Base-by-base conservation (phyloP, 78 protist species). In the Dictyostelium intermedium region DNA sequence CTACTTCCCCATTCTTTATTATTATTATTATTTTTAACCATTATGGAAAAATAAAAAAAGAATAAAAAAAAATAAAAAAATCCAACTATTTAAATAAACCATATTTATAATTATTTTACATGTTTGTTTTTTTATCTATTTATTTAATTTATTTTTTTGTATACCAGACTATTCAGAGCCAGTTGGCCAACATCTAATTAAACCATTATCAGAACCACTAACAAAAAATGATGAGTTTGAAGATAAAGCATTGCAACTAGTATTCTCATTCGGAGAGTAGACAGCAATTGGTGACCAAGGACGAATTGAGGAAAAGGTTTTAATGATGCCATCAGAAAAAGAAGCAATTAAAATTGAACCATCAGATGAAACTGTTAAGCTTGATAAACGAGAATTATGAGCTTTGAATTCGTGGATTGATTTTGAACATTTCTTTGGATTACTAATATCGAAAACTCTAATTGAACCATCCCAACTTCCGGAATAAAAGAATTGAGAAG, bases 391-490 rank as follows among this genome's bases (percentile, higher is more conserved):
- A 20, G 63, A 77, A 25, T 77, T 41, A 41, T 41, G 60, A 18
- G 83, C 83, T 41, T 35, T 35, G 13, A 77, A 32, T 39, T 77
- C 83, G 43, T 41, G 32, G 43, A 77, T 41, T 32, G 60, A n/a
- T 41, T 77, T 77, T 20, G 50, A n/a, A 37, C 25, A 37, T 41
- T 77, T 77, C 74, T 66, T 66, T 66, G n/a, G 74, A 14, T 35
- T 73, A 47, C 47, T n/a, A 10, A 41, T 16, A 41, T 77, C 83
- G 16, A 39, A 77, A 39, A 77, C 35, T 25, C 45, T 77, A 47
- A 77, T 77, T 39, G 25, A 37, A 16, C 83, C 83, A 7, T 77
- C 83, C 83, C 83, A 77, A 39, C 41, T 25, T 23, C 56, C 83
- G 8, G 63, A 32, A 47, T 25, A 77, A 77, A 41, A 77, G 83